A percentile compares a stretch with the other conserved stretches of the same genome.
phyloP scores from a whole-genome alignment of 192 early-diverging fungal genomes.

The Phlyctochytrium arcticum region DNA sequence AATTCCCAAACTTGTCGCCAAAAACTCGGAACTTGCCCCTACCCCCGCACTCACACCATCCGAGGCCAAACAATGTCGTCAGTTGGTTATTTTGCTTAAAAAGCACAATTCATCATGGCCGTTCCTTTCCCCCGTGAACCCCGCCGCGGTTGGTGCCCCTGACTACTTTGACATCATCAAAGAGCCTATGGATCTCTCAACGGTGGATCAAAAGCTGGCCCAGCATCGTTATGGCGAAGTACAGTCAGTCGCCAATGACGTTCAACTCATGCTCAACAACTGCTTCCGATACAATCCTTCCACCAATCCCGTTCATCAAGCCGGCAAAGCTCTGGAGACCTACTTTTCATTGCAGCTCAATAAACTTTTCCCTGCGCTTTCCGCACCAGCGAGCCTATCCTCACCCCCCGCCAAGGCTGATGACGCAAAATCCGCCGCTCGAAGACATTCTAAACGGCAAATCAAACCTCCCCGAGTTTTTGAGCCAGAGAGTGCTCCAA shows the following conservation, averaged over 20 bases:
- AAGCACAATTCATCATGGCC: slow-evolving; percentile 29
- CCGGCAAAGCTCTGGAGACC: slow-evolving; percentile 21
- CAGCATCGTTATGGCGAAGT: slow-evolving; percentile 43
- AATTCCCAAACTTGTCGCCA: neutral
- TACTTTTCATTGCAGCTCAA: slow-evolving; percentile 24
- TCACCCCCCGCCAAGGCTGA: neutral
- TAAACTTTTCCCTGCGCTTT: slow-evolving; percentile 22
- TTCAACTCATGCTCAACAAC: slow-evolving; percentile 67
- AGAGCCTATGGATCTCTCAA: slow-evolving; percentile 77
- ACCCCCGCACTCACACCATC: slow-evolving; percentile 13
- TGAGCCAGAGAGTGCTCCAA: slow-evolving; percentile 11
- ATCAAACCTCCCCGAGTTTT: slow-evolving; percentile 19
- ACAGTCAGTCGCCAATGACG: slow-evolving; percentile 59
- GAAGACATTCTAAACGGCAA: slow-evolving; percentile 14
- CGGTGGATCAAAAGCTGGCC: slow-evolving; percentile 52
- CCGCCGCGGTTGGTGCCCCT: slow-evolving; percentile 37
- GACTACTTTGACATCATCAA: slow-evolving; percentile 69
- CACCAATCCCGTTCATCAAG: slow-evolving; percentile 39
- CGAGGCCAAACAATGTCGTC: slow-evolving; percentile 16
- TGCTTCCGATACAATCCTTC: slow-evolving; percentile 69
- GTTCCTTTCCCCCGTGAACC: slow-evolving; percentile 37
- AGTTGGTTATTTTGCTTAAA: slow-evolving; percentile 15
- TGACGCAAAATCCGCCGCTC: neutral
- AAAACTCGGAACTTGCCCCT: neutral
- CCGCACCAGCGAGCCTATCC: neutral